Percentiles rank a stretch among this genome's conserved stretches.
These are phyloP conservation scores for Kwoniella dejecticola DNA, from an alignment of 768 basidiomycete species.

Conservation along the genomic window DNA sequence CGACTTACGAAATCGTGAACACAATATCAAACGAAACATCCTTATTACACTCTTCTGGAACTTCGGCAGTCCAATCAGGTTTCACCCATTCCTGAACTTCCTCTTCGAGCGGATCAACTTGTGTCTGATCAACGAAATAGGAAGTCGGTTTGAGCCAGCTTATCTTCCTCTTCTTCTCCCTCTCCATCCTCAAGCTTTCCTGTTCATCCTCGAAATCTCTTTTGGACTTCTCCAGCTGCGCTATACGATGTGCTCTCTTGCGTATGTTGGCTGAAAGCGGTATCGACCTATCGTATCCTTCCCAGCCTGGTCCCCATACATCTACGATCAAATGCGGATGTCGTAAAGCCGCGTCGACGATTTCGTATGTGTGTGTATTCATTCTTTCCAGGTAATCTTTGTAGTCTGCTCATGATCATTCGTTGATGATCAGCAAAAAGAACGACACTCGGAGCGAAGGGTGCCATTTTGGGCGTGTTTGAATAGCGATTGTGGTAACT, in stretches of 20 bases:
- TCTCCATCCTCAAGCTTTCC: constrained; percentile 1
- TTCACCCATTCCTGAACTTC: constrained; percentile 10
- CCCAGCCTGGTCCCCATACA: constrained; percentile 56
- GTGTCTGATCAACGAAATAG: no score
- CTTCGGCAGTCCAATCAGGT: constrained; percentile 17
- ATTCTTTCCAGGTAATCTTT: constrained; percentile 54
- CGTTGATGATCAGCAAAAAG: no score
- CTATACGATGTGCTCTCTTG: constrained; percentile 32
- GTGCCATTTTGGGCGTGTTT: no score
- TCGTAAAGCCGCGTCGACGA: constrained; percentile 53
- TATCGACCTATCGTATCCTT: constrained; percentile 44
- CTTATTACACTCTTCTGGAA: constrained; percentile 23
- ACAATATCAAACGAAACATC: constrained; percentile 41
- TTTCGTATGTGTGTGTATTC: constrained; percentile 56
- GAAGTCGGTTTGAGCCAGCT: constrained; percentile 12
- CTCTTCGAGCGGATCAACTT: no score
- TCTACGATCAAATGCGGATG: constrained; percentile 51
- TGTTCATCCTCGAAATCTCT: constrained; percentile 5
- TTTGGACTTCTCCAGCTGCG: constrained; percentile 32
- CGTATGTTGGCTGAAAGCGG: constrained; percentile 49
- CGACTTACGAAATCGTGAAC: constrained; percentile 52
- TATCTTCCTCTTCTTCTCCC: constrained; percentile 15
- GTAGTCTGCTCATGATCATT: constrained; percentile 35
- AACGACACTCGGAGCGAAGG: no score
- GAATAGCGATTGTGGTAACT: no score